These are phyloP conservation scores for Grosmannia serpens DNA, from an alignment of 2,329 filamentous ascomycete genomes.

Conservation along the genomic window DNA sequence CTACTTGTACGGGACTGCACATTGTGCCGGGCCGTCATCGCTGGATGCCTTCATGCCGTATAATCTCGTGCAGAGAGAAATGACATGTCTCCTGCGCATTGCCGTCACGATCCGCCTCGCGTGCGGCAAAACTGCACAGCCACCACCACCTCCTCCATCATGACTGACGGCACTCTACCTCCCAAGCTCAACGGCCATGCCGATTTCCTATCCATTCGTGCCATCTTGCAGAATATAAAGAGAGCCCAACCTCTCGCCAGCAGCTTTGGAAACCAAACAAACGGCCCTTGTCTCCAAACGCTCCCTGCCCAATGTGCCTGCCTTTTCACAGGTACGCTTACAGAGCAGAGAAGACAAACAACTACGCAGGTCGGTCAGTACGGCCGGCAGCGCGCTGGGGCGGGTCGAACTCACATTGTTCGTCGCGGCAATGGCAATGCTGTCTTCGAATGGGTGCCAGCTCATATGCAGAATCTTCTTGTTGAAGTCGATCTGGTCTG, in stretches of 20 bases:
- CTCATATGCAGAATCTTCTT: conserved; percentile 99
- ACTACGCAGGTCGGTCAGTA: not conserved
- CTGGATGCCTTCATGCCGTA: not conserved
- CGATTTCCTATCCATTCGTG: conserved; percentile 1
- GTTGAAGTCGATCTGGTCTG: conserved; percentile 99
- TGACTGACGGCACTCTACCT: not conserved
- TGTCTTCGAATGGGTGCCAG: conserved; percentile 99
- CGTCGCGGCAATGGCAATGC: conserved; percentile 96
- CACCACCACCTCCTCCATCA: not conserved
- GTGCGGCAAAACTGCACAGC: not conserved
- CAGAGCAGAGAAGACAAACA: conserved; percentile 6
- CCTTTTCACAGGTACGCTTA: not conserved
- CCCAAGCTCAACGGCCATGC: not conserved
- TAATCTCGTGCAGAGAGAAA: not conserved
- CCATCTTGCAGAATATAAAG: not conserved
- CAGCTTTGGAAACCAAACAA: not conserved
- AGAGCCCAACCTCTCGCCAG: not conserved
- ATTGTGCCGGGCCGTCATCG: not conserved
- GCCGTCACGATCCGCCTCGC: not conserved
- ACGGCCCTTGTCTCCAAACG: not conserved
- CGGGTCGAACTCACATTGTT: conserved; percentile 83
- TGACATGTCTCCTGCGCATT: not conserved
- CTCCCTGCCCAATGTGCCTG: not conserved
- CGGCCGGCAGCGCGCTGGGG: too few species aligned
- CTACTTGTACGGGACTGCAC: not conserved